These are phyloP conservation scores for Decorospora gaudefroyi DNA, from an alignment of 2,329 filamentous ascomycete genomes.

Conservation along the genomic window DNA sequence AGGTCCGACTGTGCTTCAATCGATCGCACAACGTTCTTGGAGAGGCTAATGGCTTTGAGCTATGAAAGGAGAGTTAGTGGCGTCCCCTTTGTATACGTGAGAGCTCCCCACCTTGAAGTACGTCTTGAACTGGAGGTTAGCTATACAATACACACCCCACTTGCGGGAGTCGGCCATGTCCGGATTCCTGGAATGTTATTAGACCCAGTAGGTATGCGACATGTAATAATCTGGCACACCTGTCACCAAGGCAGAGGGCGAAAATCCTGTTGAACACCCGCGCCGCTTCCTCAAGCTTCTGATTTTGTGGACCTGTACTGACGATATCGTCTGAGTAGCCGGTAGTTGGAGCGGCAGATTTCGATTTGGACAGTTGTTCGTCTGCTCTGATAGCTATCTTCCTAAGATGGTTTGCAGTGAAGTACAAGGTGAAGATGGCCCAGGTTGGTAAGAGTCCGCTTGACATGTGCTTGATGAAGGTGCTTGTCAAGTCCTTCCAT, in stretches of 20 bases:
- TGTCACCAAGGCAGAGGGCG: slow-evolving; percentile 83
- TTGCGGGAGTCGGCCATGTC: slow-evolving; percentile 83
- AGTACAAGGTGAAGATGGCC: slow-evolving; percentile 90
- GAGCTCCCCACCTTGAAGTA: slow-evolving; percentile 73
- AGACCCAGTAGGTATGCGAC: slow-evolving; percentile 16
- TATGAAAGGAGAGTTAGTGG: slow-evolving; percentile 30
- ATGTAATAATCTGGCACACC: slow-evolving; percentile 57
- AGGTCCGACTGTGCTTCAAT: slow-evolving; percentile 79
- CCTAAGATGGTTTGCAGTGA: slow-evolving; percentile 82
- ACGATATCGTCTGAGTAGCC: slow-evolving; percentile 81
- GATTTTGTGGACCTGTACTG: slow-evolving; percentile 65
- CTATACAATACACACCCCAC: slow-evolving; percentile 96
- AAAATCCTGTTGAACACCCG: slow-evolving; percentile 91
- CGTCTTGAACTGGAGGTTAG: slow-evolving; percentile 95
- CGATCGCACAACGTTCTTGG: slow-evolving; percentile 85
- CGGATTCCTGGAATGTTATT: slow-evolving; percentile 63
- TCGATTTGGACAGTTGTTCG: slow-evolving; percentile 62
- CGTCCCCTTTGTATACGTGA: background rate
- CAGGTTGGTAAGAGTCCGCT: slow-evolving; percentile 78
- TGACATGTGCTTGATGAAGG: slow-evolving; percentile 79
- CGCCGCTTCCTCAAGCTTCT: slow-evolving; percentile 87
- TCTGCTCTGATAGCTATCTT: slow-evolving; percentile 91
- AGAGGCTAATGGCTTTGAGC: slow-evolving; percentile 85
- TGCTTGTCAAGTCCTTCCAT: slow-evolving; percentile 83
- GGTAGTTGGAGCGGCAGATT: slow-evolving; percentile 52